Percentiles rank a stretch among this genome's conserved stretches.
phyloP scores from a whole-genome alignment of 768 basidiomycete species.

The Auriscalpium orientale region DNA sequence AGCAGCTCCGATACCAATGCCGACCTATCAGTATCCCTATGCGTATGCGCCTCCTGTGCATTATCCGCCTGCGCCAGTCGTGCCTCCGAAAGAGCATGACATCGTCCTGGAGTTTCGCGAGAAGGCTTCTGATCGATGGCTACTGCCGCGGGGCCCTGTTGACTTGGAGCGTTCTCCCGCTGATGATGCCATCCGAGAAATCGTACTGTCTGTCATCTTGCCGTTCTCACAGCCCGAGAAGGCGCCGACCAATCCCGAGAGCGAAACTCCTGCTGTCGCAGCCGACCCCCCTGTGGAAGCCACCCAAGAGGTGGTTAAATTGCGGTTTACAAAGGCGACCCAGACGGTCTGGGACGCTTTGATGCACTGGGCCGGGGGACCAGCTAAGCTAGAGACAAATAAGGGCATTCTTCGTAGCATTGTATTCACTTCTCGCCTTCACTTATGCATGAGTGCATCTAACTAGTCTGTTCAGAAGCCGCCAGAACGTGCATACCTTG shows the following conservation, averaged over 20 bases:
- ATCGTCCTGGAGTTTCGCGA: slow-evolving; percentile 68
- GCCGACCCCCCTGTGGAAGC: not conserved
- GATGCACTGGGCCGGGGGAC: slow-evolving; percentile 52
- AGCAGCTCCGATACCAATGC: not conserved
- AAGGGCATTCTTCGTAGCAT: slow-evolving; percentile 35
- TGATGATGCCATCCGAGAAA: slow-evolving; percentile 16
- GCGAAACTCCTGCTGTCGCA: not conserved
- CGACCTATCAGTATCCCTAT: not conserved
- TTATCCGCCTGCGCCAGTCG: not conserved
- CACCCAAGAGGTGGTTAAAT: slow-evolving; percentile 33
- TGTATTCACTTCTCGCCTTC: slow-evolving; percentile 25
- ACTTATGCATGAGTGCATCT: not conserved
- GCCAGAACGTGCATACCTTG: slow-evolving; percentile 43
- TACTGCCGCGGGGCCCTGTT: slow-evolving; percentile 55
- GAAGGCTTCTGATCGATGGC: slow-evolving; percentile 51
- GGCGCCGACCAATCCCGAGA: slow-evolving; percentile 4
- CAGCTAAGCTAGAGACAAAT: slow-evolving; percentile 45
- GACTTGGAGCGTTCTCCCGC: slow-evolving; percentile 36
- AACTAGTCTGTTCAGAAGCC: slow-evolving; percentile 27
- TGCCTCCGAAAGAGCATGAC: slow-evolving; percentile 54
- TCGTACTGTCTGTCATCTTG: slow-evolving; percentile 37
- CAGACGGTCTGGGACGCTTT: slow-evolving; percentile 50
- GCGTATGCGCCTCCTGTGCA: not conserved
- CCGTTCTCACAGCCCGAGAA: slow-evolving; percentile 31
- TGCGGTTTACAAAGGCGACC: slow-evolving; percentile 43